A percentile compares a stretch with the other conserved stretches of the same genome.
Evolutionary conservation across 176 grass and related monocot genomes (phyloP).

Genomic region (Carex kokanica): DNA sequence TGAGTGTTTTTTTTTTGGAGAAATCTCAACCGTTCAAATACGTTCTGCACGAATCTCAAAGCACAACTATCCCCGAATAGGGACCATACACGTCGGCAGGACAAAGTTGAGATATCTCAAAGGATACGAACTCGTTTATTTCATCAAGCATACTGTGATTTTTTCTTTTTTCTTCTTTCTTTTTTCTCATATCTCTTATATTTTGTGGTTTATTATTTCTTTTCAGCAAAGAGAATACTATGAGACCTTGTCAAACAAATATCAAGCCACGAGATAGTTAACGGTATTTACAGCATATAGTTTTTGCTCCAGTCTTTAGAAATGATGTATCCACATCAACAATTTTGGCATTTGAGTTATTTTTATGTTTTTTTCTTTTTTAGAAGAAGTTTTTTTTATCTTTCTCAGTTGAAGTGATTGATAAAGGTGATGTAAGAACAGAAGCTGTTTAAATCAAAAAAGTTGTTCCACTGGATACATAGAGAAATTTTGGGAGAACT

Average conservation of each 20-base stretch:
- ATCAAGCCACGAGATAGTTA: conserved; percentile 33
- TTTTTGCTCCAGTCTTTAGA: background rate
- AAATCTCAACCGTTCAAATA: too few species aligned
- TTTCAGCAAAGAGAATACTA: conserved; percentile 57
- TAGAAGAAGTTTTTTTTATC: background rate
- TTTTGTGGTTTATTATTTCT: background rate
- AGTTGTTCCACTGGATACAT: background rate
- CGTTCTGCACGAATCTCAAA: too few species aligned
- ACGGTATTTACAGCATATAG: background rate
- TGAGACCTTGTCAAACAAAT: conserved; percentile 39
- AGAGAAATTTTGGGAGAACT: background rate
- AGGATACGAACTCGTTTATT: background rate
- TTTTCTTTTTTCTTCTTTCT: too few species aligned
- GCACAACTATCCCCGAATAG: too few species aligned
- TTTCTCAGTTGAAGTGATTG: background rate
- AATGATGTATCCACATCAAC: conserved; percentile 11
- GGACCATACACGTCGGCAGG: too few species aligned
- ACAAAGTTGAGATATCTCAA: too few species aligned
- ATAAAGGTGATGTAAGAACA: background rate
- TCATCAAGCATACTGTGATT: background rate
- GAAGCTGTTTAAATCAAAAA: background rate
- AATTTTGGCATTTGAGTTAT: background rate
- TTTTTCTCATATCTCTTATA: background rate
- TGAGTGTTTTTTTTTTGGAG: too few species aligned
- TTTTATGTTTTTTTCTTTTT: background rate